Evolutionary conservation across 2,329 filamentous ascomycete genomes (phyloP).

Genomic region (Nemania diffusa): DNA sequence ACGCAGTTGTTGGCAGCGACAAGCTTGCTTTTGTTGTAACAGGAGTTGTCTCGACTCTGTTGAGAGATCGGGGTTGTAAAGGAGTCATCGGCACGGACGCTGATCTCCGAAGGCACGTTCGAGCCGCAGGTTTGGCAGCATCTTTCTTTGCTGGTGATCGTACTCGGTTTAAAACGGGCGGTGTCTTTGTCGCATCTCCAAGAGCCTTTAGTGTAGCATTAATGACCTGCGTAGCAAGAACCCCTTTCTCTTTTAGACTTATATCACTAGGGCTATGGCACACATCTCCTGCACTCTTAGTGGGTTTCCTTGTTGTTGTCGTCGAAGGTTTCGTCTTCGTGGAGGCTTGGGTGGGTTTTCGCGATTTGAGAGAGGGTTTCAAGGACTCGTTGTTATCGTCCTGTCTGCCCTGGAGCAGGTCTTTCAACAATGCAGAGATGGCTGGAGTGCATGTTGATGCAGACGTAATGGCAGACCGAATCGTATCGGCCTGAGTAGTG

Average conservation of each 20-base stretch:
- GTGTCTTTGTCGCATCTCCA: conserved; percentile 70
- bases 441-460: conserved; percentile 64
- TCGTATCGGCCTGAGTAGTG: conserved; percentile 58
- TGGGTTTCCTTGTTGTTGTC: conserved; percentile 24
- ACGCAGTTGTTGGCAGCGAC: conserved; percentile 43
- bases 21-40: conserved; percentile 51
- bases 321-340: conserved; percentile 38
- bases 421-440: conserved; percentile 60
- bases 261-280: conserved; percentile 55
- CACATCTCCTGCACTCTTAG: conserved; percentile 23
- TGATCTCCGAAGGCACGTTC: conserved; percentile 63
- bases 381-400: conserved; percentile 45
- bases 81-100: conserved; percentile 69
- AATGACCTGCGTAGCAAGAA: conserved; percentile 77
- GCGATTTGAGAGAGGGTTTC: conserved; percentile 46
- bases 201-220: conserved; percentile 76
- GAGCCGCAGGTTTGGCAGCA: conserved; percentile 51
- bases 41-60: conserved; percentile 67
- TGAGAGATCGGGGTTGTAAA: conserved; percentile 69
- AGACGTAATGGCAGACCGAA: conserved; percentile 65
- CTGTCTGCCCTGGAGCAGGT: conserved; percentile 54
- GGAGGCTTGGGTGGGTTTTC: conserved; percentile 42
- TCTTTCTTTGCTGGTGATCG: conserved; percentile 52
- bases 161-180: conserved; percentile 47
- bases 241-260: conserved; percentile 68